Evolutionary conservation across 176 grass and related monocot genomes (phyloP).

Genomic region (Avena insularis): DNA sequence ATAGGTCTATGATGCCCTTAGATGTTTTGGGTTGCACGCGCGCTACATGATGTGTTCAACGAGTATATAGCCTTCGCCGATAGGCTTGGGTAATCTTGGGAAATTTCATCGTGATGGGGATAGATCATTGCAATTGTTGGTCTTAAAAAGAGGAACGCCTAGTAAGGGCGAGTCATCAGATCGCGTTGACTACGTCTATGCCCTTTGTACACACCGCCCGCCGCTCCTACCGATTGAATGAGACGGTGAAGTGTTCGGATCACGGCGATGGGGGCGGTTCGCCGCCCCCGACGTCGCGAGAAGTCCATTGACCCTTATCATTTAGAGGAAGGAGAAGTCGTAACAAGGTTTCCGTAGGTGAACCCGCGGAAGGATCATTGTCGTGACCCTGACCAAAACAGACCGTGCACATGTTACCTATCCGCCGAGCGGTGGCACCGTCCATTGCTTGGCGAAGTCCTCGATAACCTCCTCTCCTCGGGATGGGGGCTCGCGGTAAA

Average conservation of each 20-base stretch:
- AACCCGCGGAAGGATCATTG: conserved; percentile 43
- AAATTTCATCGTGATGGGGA: conserved; percentile 81
- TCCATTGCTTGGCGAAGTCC: too few species aligned
- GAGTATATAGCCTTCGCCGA: conserved; percentile 44
- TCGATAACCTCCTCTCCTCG: too few species aligned
- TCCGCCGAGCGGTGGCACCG: too few species aligned
- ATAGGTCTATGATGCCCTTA: conserved; percentile 75
- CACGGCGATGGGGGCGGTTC: background rate
- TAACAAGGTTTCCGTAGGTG: conserved; percentile 62
- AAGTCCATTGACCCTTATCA: conserved; percentile 53
- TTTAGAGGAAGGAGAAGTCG: conserved; percentile 69
- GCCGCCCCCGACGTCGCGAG: conserved; percentile 4
- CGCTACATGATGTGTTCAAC: conserved; percentile 59
- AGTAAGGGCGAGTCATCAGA: conserved; percentile 59
- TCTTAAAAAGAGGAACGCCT: conserved; percentile 89
- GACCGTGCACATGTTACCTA: too few species aligned
- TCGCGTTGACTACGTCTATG: background rate
- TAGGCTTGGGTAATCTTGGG: conserved; percentile 32
- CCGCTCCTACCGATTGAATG: background rate
- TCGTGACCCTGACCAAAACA: too few species aligned
- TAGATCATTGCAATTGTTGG: conserved; percentile 95
- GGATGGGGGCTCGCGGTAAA: too few species aligned
- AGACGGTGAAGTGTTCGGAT: conserved; percentile 29
- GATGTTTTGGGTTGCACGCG: conserved; percentile 67
- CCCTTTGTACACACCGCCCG: background rate